Conservation (phyloP, 768 basidiomycete species). For the Rhodotorula babjevae region DNA sequence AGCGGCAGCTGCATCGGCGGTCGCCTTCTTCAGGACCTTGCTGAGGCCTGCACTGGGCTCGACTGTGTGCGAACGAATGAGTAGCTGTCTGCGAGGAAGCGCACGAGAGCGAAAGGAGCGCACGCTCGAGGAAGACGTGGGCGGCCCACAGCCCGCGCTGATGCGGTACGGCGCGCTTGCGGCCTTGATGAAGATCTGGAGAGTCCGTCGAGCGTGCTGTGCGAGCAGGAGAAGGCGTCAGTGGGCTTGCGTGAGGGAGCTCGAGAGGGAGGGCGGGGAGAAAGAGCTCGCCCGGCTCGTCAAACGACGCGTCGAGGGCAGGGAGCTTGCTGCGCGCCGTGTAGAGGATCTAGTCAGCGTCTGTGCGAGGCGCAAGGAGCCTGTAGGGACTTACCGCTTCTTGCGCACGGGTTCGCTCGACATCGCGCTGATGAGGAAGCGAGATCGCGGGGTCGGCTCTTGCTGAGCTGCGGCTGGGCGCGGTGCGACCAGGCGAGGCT, state of each 20-base stretch:
- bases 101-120: slow-evolving; percentile 3
- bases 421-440: not conserved
- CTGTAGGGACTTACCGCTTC: slow-evolving; percentile 14
- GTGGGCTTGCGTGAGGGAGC: too few relatives aligned
- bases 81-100: not conserved
- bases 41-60: not conserved
- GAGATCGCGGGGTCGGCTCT: too few relatives aligned
- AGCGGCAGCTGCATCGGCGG: not conserved
- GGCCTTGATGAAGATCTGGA: slow-evolving; percentile 77
- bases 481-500: too few relatives aligned
- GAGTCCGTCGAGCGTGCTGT: slow-evolving; percentile 52
- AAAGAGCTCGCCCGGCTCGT: not conserved
- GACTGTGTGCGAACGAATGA: not conserved
- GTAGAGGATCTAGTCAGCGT: too few relatives aligned
- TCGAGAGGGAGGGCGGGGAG: too few relatives aligned
- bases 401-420: slow-evolving; percentile 13
- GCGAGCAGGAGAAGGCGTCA: too few relatives aligned
- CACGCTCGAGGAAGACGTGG: slow-evolving; percentile 69
- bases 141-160: slow-evolving; percentile 80
- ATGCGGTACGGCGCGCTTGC: slow-evolving; percentile 67
- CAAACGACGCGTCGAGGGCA: slow-evolving; percentile 23
- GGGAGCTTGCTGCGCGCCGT: slow-evolving; percentile 24
- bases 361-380: accelerated
- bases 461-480: too few relatives aligned
- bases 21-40: not conserved